Evolutionary conservation across 2,329 filamentous ascomycete species (phyloP), one percentile per base, ranked within the genome.

Genomic region (Botrytis paeoniae): DNA sequence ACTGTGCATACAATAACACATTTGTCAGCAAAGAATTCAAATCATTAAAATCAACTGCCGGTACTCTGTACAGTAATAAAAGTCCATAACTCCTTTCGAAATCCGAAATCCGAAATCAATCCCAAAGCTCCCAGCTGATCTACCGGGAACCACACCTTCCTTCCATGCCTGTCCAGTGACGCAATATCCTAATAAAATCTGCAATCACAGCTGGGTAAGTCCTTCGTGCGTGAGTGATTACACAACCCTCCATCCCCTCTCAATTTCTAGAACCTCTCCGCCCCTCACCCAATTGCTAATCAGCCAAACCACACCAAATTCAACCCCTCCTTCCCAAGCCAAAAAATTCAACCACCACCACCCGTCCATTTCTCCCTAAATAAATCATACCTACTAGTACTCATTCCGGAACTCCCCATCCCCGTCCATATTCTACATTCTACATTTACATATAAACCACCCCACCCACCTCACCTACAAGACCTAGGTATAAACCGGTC

Each of bases 391-490:
- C 41, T 22, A 45, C 20, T 22, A 22, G 20, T 22, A 22, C 18
- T 7, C 22, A 7, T 41, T 64, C 62, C 62, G 62, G 62, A 64
- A 51, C 43, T 65, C 63, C 43, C 29, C 41, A 48, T n/a, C 10
- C 32, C 25, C 39, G 12, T 20, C 14, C 61, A 43, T 25, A 43
- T 4, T 9, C 18, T 5, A 10, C 37, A 43, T 4, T 9, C 18
- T 5, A 10, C 20, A 35, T 59, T 12, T 16, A 57, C 37, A 69
- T 70, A 69, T 48, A 72, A 65, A 68, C 8, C 71, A 32, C 25
- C 43, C 16, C 64, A 16, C 37, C 37, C 57, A 69, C 29, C 73
- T 41, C 69, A 73, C 70, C 69, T 61, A 66, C 45, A 54, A 68
- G 35, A 51, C 32, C 73, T 70, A 62, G 60, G 35, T 62, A 62